Conservation (phyloP, 371 early-diverging fungal species). For the Rhizopus arrhizus region DNA sequence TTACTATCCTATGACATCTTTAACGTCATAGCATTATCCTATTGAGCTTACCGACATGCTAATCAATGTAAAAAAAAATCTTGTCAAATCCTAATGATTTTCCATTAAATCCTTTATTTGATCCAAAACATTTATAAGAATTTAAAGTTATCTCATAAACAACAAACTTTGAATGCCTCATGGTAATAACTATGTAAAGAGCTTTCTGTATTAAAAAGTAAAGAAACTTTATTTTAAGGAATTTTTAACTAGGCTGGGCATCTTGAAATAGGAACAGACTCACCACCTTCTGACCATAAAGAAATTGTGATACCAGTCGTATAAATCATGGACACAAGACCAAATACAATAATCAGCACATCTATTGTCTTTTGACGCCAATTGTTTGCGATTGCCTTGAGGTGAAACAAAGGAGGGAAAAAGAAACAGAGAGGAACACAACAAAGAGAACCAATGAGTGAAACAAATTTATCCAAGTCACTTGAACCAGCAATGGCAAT, state of each 20-base stretch:
- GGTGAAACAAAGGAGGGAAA: conserved; percentile 87
- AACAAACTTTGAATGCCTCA: conserved; percentile 27
- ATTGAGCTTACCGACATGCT: no score
- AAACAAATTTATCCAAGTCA: conserved; percentile 83
- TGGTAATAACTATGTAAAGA: conserved; percentile 44
- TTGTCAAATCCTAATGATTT: conserved; percentile 96
- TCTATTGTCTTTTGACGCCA: conserved; percentile 57
- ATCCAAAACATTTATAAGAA: conserved; percentile 91
- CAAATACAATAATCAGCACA: conserved; percentile 68
- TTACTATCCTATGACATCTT: conserved; percentile 6
- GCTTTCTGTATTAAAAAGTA: conserved; percentile 9
- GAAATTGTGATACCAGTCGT: conserved; percentile 74
- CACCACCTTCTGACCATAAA: conserved; percentile 57
- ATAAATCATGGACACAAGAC: conserved; percentile 71
- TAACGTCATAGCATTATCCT: no score
- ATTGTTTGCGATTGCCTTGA: conserved; percentile 56
- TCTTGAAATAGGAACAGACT: conserved; percentile 36
- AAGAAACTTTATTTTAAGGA: neutral
- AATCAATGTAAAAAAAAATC: conserved; percentile 52
- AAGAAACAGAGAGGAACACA: conserved; percentile 70
- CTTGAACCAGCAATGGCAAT: conserved; percentile 74
- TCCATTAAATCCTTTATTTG: conserved; percentile 94
- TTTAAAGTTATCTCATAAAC: neutral
- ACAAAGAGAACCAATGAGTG: conserved; percentile 84
- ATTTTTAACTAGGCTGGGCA: conserved; percentile 21